Percentiles rank a stretch among this genome's conserved stretches.
Conservation (phyloP, 2,329 filamentous ascomycete species). For the Aureobasidium sp. region DNA sequence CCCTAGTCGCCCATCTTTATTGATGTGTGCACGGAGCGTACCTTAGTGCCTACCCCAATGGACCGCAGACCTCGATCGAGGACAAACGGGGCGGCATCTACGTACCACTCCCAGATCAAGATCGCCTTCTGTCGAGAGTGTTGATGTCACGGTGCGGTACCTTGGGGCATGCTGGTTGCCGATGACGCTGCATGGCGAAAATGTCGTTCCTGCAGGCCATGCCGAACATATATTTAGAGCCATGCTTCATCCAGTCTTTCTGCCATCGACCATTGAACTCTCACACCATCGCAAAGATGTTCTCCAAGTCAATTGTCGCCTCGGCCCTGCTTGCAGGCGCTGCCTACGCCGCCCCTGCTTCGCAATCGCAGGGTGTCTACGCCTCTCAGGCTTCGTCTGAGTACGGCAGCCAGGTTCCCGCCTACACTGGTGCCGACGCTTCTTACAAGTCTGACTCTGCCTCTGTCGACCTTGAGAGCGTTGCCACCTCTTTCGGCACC, state of each 20-base stretch:
- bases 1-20: neutral
- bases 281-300: conserved; percentile 16
- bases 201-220: neutral
- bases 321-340: conserved; percentile 19
- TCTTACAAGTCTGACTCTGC: conserved; percentile 32
- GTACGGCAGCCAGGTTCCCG: conserved; percentile 24
- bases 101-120: conserved; percentile 1
- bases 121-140: neutral
- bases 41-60: conserved; percentile 10
- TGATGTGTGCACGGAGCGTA: neutral
- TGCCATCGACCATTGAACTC: neutral
- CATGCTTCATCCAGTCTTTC: neutral
- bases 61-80: neutral
- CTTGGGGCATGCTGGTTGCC: neutral
- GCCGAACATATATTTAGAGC: conserved; percentile 3
- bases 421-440: conserved; percentile 39
- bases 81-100: conserved; percentile 2
- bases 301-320: conserved; percentile 18
- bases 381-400: conserved; percentile 12
- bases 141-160: conserved; percentile 6
- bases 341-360: conserved; percentile 29
- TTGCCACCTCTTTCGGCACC: conserved; percentile 36
- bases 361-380: conserved; percentile 20
- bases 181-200: conserved; percentile 12
- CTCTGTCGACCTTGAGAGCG: conserved; percentile 24